Base-by-base conservation (phyloP, 768 basidiomycete species). In the Suillus cothurnatus region DNA sequence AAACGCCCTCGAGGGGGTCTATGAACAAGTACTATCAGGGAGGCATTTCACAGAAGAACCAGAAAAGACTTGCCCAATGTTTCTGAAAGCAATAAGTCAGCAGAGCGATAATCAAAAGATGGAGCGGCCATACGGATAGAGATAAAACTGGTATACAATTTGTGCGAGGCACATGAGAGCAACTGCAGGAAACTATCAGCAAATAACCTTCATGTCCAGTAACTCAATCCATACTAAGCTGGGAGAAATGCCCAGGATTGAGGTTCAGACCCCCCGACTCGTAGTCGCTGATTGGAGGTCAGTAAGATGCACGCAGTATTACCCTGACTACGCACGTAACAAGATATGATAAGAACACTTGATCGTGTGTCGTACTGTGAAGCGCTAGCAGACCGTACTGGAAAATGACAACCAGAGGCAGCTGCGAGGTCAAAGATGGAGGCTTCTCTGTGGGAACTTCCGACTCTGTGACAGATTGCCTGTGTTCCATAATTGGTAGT, bases 161-260 rank as follows among this genome's bases (percentile, higher is more conserved):
- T 96, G 95, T 66, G 89, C 92, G n/a, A 95, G 82, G 76, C 94
- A 96, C 95, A 97, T 97, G 63, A 97, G 71, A 7, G 93, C 93
- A 73, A 93, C 93, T 94, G 68, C n/a, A 59, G 64, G 39, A 41
- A 12, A 68, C 19, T n/a, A 49, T 62, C 52, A 67, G 68, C n/a
- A 28, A 58, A 31, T 64, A n/a, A 26, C 68, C 34, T 69, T 55
- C 26, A 41, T 23, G 49, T 52, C 21, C 32, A 45, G 49, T 7
- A 19, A 59, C 32, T 17, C n/a, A 4, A n/a, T 43, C 79, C 86
- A 61, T 66, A 94, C 91, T 95, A 21, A 98, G 85, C 74, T 94
- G 89, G 2, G 96, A 94, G 78, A 96, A 99, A 77, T 97, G 88
- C 2, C 91, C 92, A 0, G 97, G 93, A 71, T 90, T 91, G 62